These are phyloP conservation scores for Pythium vanterpoolii DNA, from an alignment of 352 stramenopile species.

Conservation along the genomic window DNA sequence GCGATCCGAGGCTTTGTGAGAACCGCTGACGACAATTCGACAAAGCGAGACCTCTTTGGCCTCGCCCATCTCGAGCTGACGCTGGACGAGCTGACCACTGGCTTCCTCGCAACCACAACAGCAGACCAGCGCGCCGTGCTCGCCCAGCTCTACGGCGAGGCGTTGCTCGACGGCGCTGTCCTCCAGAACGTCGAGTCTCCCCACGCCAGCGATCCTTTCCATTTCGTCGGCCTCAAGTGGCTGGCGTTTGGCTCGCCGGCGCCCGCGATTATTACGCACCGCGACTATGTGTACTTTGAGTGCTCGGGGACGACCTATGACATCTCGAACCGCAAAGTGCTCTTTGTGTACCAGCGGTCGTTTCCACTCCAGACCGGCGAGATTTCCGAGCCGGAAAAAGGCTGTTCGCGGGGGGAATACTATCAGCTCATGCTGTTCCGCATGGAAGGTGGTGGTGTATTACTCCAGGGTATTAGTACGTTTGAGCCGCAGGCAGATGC, in stretches of 20 bases:
- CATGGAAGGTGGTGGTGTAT: conserved; percentile 19
- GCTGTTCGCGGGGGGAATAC: conserved; percentile 11
- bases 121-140: conserved; percentile 24
- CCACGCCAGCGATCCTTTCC: conserved; percentile 20
- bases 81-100: conserved; percentile 28
- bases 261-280: conserved; percentile 12
- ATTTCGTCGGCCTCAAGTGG: conserved; percentile 31
- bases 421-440: conserved; percentile 19
- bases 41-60: conserved; percentile 18
- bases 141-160: conserved; percentile 27
- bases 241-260: conserved; percentile 23
- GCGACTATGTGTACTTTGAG: conserved; percentile 29
- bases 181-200: conserved; percentile 15
- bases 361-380: conserved; percentile 23
- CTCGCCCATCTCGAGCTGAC: conserved; percentile 23
- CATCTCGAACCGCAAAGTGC: conserved; percentile 19
- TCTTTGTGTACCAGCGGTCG: conserved; percentile 25
- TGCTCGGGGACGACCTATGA: conserved; percentile 26
- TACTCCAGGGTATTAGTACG: conserved; percentile 16
- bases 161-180: conserved; percentile 20
- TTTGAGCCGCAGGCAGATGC: conserved; percentile 4
- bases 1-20: conserved; percentile 24
- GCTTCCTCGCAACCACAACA: conserved; percentile 25
- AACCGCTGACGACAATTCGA: conserved; percentile 4
- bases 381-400: conserved; percentile 21